These are phyloP conservation scores for Yamadazyma ubonensis DNA, from an alignment of 805 yeast genomes.

Conservation along the genomic window DNA sequence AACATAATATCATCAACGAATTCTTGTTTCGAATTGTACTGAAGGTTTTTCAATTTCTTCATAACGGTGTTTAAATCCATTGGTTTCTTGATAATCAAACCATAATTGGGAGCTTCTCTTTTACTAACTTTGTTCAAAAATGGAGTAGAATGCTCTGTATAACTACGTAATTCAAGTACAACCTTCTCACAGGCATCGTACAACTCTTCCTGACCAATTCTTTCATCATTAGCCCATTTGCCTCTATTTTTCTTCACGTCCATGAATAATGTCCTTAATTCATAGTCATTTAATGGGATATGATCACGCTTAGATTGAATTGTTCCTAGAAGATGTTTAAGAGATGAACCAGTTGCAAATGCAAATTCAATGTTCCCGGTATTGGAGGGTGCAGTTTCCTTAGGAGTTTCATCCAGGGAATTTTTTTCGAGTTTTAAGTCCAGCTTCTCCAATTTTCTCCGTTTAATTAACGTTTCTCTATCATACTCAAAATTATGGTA, in stretches of 20 bases:
- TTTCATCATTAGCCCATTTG: slow-evolving; percentile 95
- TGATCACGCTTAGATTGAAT: slow-evolving; percentile 81
- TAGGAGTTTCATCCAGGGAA: slow-evolving; percentile 9
- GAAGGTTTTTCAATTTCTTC: slow-evolving; percentile 80
- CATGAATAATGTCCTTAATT: slow-evolving; percentile 77
- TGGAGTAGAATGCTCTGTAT: slow-evolving; percentile 95
- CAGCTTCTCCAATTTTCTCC: slow-evolving; percentile 75
- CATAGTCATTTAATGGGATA: slow-evolving; percentile 72
- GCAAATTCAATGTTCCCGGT: slow-evolving; percentile 34
- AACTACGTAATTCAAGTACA: slow-evolving; percentile 81
- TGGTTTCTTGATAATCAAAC: slow-evolving; percentile 83
- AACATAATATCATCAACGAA: slow-evolving; percentile 95
- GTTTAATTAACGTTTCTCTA: slow-evolving; percentile 68
- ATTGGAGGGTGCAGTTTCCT: slow-evolving; percentile 14
- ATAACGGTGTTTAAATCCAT: slow-evolving; percentile 96
- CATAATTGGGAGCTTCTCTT: slow-evolving; percentile 97
- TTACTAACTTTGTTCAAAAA: slow-evolving; percentile 94
- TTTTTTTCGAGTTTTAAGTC: slow-evolving; percentile 61
- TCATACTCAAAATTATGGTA: slow-evolving; percentile 79
- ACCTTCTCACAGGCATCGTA: slow-evolving; percentile 98
- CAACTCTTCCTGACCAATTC: slow-evolving; percentile 95
- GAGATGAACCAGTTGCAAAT: slow-evolving; percentile 35
- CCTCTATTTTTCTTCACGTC: slow-evolving; percentile 95
- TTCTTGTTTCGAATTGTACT: slow-evolving; percentile 79
- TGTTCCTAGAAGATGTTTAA: slow-evolving; percentile 75